phyloP scores from a whole-genome alignment of 1,139 yeast species.

The Zhuliangozyma parablackwelliae region DNA sequence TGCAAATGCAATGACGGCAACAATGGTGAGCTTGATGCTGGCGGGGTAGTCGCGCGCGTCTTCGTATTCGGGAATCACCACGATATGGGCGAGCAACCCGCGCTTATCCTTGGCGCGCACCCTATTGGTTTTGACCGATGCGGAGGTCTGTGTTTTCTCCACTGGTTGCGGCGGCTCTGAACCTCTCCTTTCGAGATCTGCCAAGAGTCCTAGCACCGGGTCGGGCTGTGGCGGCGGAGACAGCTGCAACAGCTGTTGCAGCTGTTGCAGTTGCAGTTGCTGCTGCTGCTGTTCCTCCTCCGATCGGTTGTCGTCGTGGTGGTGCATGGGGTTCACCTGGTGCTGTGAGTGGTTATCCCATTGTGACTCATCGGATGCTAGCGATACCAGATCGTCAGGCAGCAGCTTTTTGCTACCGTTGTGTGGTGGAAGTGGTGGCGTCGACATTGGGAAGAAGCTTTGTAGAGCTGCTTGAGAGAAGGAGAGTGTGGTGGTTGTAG shows the following conservation, averaged over 20 bases:
- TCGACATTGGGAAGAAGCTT: too few species aligned
- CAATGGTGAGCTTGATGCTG: slow-evolving; percentile 48
- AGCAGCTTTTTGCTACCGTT: background rate
- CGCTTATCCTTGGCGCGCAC: slow-evolving; percentile 46
- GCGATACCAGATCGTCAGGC: slow-evolving; percentile 3
- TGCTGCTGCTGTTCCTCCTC: background rate
- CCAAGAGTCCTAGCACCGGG: slow-evolving; percentile 7
- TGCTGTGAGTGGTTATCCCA: slow-evolving; percentile 1
- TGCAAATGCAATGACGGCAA: slow-evolving; percentile 64
- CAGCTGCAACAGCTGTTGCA: background rate
- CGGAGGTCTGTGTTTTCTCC: slow-evolving; percentile 1
- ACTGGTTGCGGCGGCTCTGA: slow-evolving; percentile 4
- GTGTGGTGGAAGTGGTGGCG: too few species aligned
- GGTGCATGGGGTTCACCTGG: slow-evolving; percentile 6
- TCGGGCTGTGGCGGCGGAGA: slow-evolving; percentile 4
- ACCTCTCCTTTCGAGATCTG: slow-evolving; percentile 5
- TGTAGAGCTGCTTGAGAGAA: too few species aligned
- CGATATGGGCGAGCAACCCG: slow-evolving; percentile 50
- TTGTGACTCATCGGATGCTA: slow-evolving; percentile 5
- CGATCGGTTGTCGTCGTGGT: background rate
- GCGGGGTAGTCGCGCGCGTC: slow-evolving; percentile 66
- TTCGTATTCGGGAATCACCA: slow-evolving; percentile 64
- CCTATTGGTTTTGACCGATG: slow-evolving; percentile 14
- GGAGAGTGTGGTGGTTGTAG: too few species aligned
- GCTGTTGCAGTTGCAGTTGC: background rate